Percentiles rank a stretch among this genome's conserved stretches.
phyloP scores from a whole-genome alignment of 306 rosid species.

The Calophaca sinica region DNA sequence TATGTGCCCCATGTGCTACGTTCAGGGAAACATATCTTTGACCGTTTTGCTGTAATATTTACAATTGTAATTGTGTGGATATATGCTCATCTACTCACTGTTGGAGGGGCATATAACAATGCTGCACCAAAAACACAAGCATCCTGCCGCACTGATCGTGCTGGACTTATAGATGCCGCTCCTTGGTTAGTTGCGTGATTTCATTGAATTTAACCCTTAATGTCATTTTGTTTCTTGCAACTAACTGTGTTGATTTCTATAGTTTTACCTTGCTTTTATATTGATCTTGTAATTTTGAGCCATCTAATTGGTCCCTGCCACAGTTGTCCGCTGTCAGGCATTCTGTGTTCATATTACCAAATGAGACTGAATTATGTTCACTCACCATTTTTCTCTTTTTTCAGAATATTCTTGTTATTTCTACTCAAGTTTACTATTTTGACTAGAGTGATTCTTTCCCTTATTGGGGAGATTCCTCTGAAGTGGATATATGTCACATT shows the following conservation, averaged over 20 bases:
- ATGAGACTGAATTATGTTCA: constrained; percentile 21
- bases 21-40: constrained; percentile 60
- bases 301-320: constrained; percentile 13
- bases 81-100: constrained; percentile 94
- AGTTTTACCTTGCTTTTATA: not conserved
- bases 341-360: not conserved
- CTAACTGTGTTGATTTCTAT: constrained; percentile 8
- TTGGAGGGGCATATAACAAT: constrained; percentile 88
- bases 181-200: constrained; percentile 78
- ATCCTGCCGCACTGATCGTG: constrained; percentile 96
- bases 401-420: constrained; percentile 19
- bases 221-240: constrained; percentile 6
- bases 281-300: constrained; percentile 14
- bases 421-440: not conserved
- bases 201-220: constrained; percentile 23
- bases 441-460: constrained; percentile 2
- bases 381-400: constrained; percentile 34
- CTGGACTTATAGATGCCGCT: constrained; percentile 87
- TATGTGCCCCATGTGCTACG: constrained; percentile 82
- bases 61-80: constrained; percentile 89
- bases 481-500: not conserved
- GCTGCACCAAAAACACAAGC: constrained; percentile 76
- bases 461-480: not conserved
- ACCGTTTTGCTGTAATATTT: constrained; percentile 86
- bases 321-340: not conserved